Conservation (phyloP, 345 rosid genomes). For the Camelina sativa region DNA sequence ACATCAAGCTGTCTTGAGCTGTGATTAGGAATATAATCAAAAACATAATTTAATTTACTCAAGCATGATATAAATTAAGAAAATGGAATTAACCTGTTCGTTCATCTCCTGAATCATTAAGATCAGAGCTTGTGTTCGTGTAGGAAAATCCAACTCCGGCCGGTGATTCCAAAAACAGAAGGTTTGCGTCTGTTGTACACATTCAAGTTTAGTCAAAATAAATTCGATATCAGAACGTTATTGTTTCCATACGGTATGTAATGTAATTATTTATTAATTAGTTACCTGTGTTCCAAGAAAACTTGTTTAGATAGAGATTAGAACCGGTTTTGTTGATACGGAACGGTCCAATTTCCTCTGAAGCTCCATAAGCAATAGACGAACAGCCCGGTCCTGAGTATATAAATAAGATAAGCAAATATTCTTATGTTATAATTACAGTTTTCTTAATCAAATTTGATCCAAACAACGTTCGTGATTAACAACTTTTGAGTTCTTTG, state of each 20-base stretch:
- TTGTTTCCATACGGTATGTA: background rate
- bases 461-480: background rate
- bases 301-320: conserved; percentile 65
- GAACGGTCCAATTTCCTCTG: conserved; percentile 96
- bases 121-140: conserved; percentile 80
- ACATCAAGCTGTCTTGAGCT: conserved; percentile 81
- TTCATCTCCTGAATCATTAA: conserved; percentile 68
- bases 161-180: conserved; percentile 90
- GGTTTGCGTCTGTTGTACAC: conserved; percentile 69
- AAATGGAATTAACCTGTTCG: conserved; percentile 59
- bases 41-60: background rate
- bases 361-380: conserved; percentile 94
- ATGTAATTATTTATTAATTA: background rate
- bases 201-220: background rate
- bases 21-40: conserved; percentile 27
- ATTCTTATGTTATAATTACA: background rate
- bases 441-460: background rate
- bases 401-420: too few species aligned
- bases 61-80: background rate
- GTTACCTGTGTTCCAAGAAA: conserved; percentile 77
- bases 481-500: conserved; percentile 11
- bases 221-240: background rate
- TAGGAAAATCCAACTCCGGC: conserved; percentile 98
- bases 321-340: conserved; percentile 69
- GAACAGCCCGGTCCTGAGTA: conserved; percentile 95